phyloP scores from a whole-genome alignment of 768 basidiomycete genomes.

The Tylopilus subfusipes region DNA sequence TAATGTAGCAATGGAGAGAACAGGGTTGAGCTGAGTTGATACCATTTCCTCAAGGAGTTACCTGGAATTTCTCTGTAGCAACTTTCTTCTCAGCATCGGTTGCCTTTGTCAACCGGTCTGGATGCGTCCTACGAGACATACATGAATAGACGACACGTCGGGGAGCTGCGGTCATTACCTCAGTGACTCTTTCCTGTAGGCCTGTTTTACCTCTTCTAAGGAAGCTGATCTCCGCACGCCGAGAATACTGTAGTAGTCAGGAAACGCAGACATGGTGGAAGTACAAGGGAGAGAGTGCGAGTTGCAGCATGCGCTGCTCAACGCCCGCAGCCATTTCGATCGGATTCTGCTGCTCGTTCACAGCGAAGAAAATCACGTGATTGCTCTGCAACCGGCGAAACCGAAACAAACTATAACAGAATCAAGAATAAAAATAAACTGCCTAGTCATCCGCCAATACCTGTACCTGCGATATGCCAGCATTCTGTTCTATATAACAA shows the following conservation, averaged over 20 bases:
- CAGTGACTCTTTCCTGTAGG: constrained; percentile 77
- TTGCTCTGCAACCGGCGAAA: neutral
- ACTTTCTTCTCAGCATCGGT: constrained; percentile 63
- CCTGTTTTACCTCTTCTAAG: constrained; percentile 67
- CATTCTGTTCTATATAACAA: constrained; percentile 16
- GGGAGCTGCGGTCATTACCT: constrained; percentile 38
- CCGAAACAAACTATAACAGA: neutral
- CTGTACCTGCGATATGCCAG: constrained; percentile 6
- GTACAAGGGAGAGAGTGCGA: constrained; percentile 7
- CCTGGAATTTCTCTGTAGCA: constrained; percentile 87
- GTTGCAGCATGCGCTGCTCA: constrained; percentile 12
- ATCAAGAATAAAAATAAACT: neutral
- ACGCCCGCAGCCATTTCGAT: constrained; percentile 7
- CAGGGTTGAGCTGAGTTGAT: neutral
- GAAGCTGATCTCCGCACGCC: constrained; percentile 52
- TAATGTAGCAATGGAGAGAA: neutral
- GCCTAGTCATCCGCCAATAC: constrained; percentile 17
- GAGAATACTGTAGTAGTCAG: constrained; percentile 76
- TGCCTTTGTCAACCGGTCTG: constrained; percentile 74
- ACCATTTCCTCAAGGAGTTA: constrained; percentile 19
- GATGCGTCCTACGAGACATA: constrained; percentile 65
- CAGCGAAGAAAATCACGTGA: neutral
- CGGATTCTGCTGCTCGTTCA: neutral
- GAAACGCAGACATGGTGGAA: constrained; percentile 65
- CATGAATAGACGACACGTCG: constrained; percentile 11